Evolutionary conservation across 805 yeast genomes (phyloP).

Genomic region (Suhomyces prunicola): DNA sequence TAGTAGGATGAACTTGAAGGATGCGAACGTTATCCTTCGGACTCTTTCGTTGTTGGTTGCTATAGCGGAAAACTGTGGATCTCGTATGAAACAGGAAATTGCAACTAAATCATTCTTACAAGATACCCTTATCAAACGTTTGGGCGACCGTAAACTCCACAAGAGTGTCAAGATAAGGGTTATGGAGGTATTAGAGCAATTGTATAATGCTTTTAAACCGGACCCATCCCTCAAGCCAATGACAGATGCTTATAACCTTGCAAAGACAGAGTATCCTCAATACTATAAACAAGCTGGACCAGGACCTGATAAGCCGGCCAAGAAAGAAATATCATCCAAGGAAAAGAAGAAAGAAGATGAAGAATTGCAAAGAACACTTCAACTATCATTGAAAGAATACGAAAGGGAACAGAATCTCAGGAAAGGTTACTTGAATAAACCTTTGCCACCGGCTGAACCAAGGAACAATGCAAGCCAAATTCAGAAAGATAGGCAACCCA

Average conservation of each 20-base stretch:
- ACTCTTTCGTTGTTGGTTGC: conserved; percentile 36
- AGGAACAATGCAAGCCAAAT: conserved; percentile 9
- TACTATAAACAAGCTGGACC: conserved; percentile 18
- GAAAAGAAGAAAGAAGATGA: conserved; percentile 66
- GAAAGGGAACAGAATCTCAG: conserved; percentile 36
- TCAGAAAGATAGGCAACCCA: conserved; percentile 13
- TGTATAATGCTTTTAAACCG: conserved; percentile 57
- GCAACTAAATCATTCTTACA: conserved; percentile 36
- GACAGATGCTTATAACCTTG: conserved; percentile 54
- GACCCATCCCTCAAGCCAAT: conserved; percentile 79
- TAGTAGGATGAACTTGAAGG: conserved; percentile 25
- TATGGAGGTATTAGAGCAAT: conserved; percentile 64
- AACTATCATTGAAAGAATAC: conserved; percentile 65
- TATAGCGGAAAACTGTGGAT: conserved; percentile 44
- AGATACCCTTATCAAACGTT: conserved; percentile 33
- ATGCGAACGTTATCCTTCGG: conserved; percentile 41
- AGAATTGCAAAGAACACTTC: conserved; percentile 73
- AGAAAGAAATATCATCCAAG: conserved; percentile 43
- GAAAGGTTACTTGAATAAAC: conserved; percentile 29
- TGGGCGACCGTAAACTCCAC: conserved; percentile 61
- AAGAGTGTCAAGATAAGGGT: conserved; percentile 61
- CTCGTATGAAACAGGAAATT: conserved; percentile 43
- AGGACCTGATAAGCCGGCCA: conserved; percentile 58
- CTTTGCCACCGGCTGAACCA: conserved; percentile 30
- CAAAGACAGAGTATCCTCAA: conserved; percentile 39